phyloP scores from a whole-genome alignment of 306 rosid species.

The Prunus armeniaca region DNA sequence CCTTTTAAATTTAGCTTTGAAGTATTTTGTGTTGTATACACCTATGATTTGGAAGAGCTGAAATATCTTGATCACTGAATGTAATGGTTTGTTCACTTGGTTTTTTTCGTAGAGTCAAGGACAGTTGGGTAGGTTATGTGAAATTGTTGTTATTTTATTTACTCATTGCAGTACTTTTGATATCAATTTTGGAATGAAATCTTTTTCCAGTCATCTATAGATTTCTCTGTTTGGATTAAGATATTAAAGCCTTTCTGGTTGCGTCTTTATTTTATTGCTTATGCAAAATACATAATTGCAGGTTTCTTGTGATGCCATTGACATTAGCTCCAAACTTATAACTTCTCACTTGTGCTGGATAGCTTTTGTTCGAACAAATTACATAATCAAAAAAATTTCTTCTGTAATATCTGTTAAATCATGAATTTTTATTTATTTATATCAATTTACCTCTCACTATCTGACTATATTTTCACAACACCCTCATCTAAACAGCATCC shows the following conservation, averaged over 20 bases:
- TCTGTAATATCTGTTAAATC: conserved; percentile 6
- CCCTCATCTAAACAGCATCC: neutral
- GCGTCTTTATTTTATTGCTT: neutral
- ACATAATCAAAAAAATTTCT: neutral
- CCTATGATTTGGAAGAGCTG: neutral
- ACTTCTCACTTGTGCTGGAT: neutral
- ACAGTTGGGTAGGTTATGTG: neutral
- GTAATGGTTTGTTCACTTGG: neutral
- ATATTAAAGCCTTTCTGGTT: neutral
- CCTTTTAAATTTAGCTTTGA: conserved; percentile 4
- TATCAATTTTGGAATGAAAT: neutral
- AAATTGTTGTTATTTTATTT: neutral
- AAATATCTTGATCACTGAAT: neutral
- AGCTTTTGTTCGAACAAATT: neutral
- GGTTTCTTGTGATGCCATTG: neutral
- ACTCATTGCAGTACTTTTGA: neutral
- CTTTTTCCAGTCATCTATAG: neutral
- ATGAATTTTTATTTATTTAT: neutral
- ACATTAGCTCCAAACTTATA: neutral
- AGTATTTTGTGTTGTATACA: neutral
- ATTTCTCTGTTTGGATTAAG: neutral
- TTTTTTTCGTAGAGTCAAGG: neutral
- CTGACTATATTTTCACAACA: neutral
- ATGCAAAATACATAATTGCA: neutral
- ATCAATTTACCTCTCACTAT: neutral